Evolutionary conservation across 345 rosid species (phyloP).

Genomic region (Raphanus sativus): DNA sequence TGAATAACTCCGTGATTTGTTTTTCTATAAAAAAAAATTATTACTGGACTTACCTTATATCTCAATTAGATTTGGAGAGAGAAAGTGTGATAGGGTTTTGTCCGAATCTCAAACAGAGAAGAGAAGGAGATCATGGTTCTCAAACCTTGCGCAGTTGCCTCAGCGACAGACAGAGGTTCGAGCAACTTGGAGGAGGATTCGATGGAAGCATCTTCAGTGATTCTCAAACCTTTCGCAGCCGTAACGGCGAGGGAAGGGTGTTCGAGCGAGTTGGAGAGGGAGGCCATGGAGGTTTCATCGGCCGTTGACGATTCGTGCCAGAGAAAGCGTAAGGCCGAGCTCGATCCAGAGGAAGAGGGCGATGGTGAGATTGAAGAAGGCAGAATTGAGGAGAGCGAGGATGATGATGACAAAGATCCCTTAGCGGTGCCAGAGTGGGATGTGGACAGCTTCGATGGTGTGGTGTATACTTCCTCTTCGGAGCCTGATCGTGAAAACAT

Average conservation of each 20-base stretch:
- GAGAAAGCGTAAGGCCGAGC: background rate
- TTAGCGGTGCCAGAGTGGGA: background rate
- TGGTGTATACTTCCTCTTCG: background rate
- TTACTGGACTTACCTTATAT: too few species aligned
- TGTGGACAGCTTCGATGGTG: slow-evolving; percentile 1
- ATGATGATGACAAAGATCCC: background rate
- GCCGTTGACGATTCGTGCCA: background rate
- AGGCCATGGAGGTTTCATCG: background rate
- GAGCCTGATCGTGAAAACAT: background rate
- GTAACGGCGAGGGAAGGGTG: background rate
- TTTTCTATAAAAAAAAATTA: too few species aligned
- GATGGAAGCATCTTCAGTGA: background rate
- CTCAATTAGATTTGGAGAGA: too few species aligned
- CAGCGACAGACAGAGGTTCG: background rate
- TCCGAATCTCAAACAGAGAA: too few species aligned
- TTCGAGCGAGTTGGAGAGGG: background rate
- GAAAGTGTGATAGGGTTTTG: too few species aligned
- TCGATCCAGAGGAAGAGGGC: background rate
- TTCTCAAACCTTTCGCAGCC: background rate
- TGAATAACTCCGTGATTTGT: too few species aligned
- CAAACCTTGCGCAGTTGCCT: background rate
- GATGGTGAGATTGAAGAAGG: background rate
- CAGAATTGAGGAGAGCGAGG: background rate
- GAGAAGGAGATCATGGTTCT: background rate
- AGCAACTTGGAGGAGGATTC: background rate